Percentiles rank a stretch among this genome's conserved stretches.
These are phyloP conservation scores for Turnera subulata DNA, from an alignment of 345 rosid genomes.

Conservation along the genomic window DNA sequence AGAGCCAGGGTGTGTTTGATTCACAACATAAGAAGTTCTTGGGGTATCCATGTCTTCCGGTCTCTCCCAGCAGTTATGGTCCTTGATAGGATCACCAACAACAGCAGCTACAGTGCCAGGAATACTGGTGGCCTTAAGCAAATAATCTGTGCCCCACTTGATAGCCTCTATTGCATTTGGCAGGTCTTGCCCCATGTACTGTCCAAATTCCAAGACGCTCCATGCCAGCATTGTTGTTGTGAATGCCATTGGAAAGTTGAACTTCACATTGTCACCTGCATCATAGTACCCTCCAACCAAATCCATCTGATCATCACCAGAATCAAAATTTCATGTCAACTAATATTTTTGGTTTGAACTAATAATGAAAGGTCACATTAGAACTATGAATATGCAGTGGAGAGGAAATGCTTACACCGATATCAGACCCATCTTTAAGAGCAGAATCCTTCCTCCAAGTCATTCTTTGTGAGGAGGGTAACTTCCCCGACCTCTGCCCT, in stretches of 20 bases:
- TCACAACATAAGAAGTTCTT: too few relatives aligned
- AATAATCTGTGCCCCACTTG: not conserved
- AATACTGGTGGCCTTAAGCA: too few relatives aligned
- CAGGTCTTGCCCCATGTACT: not conserved
- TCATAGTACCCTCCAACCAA: not conserved
- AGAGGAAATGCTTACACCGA: constrained; percentile 9
- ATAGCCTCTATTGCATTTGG: not conserved
- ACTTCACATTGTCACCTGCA: not conserved
- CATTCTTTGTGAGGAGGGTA: constrained; percentile 17
- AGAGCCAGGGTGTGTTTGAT: too few relatives aligned
- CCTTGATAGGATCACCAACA: too few relatives aligned
- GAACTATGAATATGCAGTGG: not conserved
- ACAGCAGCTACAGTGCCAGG: too few relatives aligned
- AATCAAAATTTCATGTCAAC: too few relatives aligned
- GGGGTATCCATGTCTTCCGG: too few relatives aligned
- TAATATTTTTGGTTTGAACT: too few relatives aligned
- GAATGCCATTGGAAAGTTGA: not conserved
- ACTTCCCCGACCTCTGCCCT: constrained; percentile 30
- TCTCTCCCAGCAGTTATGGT: too few relatives aligned
- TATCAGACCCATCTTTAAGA: constrained; percentile 21
- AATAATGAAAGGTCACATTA: too few relatives aligned
- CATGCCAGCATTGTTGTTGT: not conserved
- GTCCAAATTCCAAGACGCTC: not conserved
- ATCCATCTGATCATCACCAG: too few relatives aligned
- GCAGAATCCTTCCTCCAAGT: constrained; percentile 24